These are phyloP conservation scores for Cutaneotrichosporon curvatum DNA, from an alignment of 1,284 basidiomycete genomes.

Conservation along the genomic window DNA sequence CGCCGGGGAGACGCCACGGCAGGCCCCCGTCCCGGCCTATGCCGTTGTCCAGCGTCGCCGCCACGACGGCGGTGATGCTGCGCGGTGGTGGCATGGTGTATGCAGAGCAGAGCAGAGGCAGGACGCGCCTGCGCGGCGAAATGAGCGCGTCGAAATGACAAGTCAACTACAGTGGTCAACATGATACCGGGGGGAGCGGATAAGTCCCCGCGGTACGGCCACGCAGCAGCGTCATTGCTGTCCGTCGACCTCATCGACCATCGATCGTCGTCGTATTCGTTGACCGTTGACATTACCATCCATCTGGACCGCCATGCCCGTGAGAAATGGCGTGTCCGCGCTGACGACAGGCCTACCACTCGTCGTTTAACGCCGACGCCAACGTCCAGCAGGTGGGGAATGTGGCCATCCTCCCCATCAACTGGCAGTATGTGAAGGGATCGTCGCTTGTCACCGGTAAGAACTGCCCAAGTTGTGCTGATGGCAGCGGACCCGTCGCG, in stretches of 20 bases:
- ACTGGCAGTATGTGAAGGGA: conserved; percentile 25
- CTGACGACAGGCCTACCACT: conserved; percentile 79
- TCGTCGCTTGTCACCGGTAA: conserved; percentile 1
- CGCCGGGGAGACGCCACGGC: conserved; percentile 83
- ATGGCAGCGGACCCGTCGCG: conserved; percentile 61
- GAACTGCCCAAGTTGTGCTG: background rate
- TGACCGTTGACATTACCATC: background rate
- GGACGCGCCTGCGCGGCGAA: too few species aligned
- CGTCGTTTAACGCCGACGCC: conserved; percentile 79
- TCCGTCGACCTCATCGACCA: background rate
- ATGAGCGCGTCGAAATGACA: conserved; percentile 1
- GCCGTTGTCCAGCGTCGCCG: conserved; percentile 77
- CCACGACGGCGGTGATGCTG: conserved; percentile 72
- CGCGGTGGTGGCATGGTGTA: background rate
- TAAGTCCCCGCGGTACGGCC: background rate
- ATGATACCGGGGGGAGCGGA: background rate
- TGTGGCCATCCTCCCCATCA: conserved; percentile 83
- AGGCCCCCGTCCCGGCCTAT: conserved; percentile 70
- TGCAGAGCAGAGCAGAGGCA: too few species aligned
- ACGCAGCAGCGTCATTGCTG: conserved; percentile 14
- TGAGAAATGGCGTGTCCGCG: conserved; percentile 9
- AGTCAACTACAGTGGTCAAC: background rate
- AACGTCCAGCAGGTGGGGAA: conserved; percentile 82
- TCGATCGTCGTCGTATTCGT: too few species aligned
- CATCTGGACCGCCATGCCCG: conserved; percentile 17